A percentile compares a stretch with the other conserved stretches of the same genome.
Conservation (phyloP, 2,329 filamentous ascomycete genomes). For the Tolypocladium pustulatum region DNA sequence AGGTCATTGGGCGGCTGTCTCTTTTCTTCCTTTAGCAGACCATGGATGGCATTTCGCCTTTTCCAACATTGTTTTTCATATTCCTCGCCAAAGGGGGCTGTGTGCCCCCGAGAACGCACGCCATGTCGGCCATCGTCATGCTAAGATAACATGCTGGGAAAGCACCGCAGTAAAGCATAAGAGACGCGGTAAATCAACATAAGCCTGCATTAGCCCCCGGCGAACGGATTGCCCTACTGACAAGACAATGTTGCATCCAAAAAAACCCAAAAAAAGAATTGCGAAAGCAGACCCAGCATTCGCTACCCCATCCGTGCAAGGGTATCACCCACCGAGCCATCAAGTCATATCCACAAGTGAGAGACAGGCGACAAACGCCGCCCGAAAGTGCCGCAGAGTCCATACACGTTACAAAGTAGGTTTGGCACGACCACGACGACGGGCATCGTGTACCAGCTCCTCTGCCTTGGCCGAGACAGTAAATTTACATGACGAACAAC, state of each 20-base stretch:
- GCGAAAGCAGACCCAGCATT: neutral
- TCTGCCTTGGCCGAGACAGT: neutral
- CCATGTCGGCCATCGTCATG: neutral
- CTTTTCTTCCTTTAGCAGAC: neutral
- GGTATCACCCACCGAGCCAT: neutral
- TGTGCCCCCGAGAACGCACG: neutral
- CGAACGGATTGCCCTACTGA: neutral
- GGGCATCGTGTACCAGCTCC: neutral
- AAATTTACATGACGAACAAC: constrained; percentile 49
- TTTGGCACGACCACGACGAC: neutral
- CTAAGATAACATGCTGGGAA: neutral
- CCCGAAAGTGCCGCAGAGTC: neutral
- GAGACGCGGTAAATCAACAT: neutral
- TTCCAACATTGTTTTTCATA: neutral
- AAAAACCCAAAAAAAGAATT: no score
- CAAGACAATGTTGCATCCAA: neutral
- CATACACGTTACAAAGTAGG: neutral
- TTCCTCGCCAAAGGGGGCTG: neutral
- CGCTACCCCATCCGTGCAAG: neutral
- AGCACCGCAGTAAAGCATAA: neutral
- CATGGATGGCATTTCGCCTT: neutral
- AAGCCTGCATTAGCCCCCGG: neutral
- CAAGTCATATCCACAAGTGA: neutral
- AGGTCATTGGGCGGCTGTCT: neutral
- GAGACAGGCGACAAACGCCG: neutral